These are phyloP conservation scores for Aspergillus flavus DNA, from an alignment of 2,329 filamentous ascomycete species.

Conservation along the genomic window DNA sequence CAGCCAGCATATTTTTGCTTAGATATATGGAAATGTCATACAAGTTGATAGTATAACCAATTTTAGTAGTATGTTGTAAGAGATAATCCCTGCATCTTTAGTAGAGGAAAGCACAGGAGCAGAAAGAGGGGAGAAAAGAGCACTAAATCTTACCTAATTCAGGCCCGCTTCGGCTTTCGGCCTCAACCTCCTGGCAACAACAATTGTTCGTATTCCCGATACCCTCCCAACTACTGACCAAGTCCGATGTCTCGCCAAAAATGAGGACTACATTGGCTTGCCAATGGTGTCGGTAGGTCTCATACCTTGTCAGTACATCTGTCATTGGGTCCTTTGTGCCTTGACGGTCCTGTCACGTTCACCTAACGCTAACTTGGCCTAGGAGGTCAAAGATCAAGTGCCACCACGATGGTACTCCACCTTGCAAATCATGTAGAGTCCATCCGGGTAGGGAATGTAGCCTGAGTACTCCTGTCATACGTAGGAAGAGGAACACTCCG, in stretches of 20 bases:
- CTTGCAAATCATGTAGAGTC: background rate
- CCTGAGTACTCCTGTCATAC: background rate
- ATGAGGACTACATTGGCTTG: background rate
- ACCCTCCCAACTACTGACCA: background rate
- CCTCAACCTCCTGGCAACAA: background rate
- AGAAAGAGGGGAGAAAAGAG: no score
- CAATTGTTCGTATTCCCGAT: background rate
- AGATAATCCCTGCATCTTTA: no score
- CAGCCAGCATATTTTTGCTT: no score
- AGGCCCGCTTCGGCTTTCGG: background rate
- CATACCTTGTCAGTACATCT: rapidly evolving
- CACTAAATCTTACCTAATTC: no score
- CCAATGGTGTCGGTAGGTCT: background rate
- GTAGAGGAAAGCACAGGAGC: no score
- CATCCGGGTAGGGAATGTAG: background rate
- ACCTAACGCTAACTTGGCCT: background rate
- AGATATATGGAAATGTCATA: no score
- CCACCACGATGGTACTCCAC: background rate
- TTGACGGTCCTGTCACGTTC: background rate
- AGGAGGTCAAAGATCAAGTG: background rate
- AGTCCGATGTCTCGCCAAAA: background rate
- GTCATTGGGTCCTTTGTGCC: background rate
- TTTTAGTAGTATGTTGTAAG: no score
- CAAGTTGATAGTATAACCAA: no score
- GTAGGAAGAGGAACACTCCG: background rate